A percentile compares a stretch with the other conserved stretches of the same genome.
Evolutionary conservation across 805 yeast species (phyloP).

Genomic region (Starmera pachycereana): DNA sequence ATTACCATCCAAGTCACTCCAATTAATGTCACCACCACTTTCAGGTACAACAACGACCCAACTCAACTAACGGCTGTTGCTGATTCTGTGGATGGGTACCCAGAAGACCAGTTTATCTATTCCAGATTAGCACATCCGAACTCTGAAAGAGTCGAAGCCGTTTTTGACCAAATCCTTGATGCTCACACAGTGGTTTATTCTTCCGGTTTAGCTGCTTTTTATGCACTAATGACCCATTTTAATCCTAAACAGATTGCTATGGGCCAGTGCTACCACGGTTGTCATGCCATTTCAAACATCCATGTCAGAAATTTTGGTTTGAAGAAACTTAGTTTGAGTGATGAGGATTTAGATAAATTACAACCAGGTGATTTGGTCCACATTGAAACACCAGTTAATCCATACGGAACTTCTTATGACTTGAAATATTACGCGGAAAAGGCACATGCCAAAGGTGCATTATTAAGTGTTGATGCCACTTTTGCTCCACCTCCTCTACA

Average conservation of each 20-base stretch:
- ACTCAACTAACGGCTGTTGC: slow-evolving; percentile 37
- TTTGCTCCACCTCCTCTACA: slow-evolving; percentile 91
- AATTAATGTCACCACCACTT: slow-evolving; percentile 75
- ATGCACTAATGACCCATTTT: slow-evolving; percentile 56
- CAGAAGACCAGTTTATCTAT: slow-evolving; percentile 38
- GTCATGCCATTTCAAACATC: slow-evolving; percentile 58
- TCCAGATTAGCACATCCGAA: slow-evolving; percentile 74
- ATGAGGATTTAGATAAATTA: slow-evolving; percentile 36
- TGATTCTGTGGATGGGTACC: slow-evolving; percentile 24
- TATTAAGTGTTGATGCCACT: slow-evolving; percentile 69
- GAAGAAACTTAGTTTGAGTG: slow-evolving; percentile 33
- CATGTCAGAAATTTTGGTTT: slow-evolving; percentile 51
- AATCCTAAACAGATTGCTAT: slow-evolving; percentile 70
- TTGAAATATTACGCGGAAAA: slow-evolving; percentile 50
- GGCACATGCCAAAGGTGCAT: slow-evolving; percentile 74
- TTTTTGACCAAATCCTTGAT: slow-evolving; percentile 47
- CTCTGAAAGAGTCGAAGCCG: slow-evolving; percentile 53
- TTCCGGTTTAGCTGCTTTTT: slow-evolving; percentile 76
- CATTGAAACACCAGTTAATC: slow-evolving; percentile 83
- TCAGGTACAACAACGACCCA: slow-evolving; percentile 53
- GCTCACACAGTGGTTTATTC: slow-evolving; percentile 62
- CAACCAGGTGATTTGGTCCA: slow-evolving; percentile 68
- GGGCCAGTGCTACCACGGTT: slow-evolving; percentile 81
- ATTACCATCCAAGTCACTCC: slow-evolving; percentile 48
- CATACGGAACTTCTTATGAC: slow-evolving; percentile 60